A percentile compares a stretch with the other conserved stretches of the same genome.
These are phyloP conservation scores for Melastoma candidum DNA, from an alignment of 441 rosid species.

Conservation along the genomic window DNA sequence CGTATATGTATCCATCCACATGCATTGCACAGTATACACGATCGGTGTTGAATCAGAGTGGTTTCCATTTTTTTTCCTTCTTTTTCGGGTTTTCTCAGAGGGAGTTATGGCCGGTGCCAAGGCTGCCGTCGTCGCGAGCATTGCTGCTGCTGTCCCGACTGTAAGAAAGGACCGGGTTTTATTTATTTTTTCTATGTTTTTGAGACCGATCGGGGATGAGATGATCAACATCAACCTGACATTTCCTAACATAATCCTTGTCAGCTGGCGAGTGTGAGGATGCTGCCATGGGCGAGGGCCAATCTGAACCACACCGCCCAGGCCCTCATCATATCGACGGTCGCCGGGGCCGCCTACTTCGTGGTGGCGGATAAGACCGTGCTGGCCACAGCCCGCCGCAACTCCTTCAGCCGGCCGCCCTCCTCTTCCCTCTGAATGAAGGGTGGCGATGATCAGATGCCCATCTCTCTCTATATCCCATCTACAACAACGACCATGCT, in stretches of 20 bases:
- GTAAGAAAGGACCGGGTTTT: slow-evolving; percentile 19
- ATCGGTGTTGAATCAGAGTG: no score
- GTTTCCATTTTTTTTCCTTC: no score
- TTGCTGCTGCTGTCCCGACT: slow-evolving; percentile 69
- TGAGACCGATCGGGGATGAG: no score
- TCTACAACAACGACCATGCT: no score
- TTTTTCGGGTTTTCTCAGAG: slow-evolving; percentile 22
- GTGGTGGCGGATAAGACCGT: slow-evolving; percentile 8
- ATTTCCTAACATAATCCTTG: no score
- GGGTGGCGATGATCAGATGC: no score
- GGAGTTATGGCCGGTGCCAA: slow-evolving; percentile 67
- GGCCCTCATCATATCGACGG: slow-evolving; percentile 43
- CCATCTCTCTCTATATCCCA: no score
- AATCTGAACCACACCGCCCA: slow-evolving; percentile 67
- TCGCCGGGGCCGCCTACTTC: slow-evolving; percentile 9
- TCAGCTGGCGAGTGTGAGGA: slow-evolving; percentile 62
- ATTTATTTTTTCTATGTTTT: no score
- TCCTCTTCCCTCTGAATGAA: no score
- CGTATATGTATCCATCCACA: background rate
- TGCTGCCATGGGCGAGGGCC: slow-evolving; percentile 71
- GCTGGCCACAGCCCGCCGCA: slow-evolving; percentile 3
- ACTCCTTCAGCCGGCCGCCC: slow-evolving; percentile 1
- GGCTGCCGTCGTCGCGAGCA: slow-evolving; percentile 48
- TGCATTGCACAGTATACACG: background rate
- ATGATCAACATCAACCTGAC: no score